These are phyloP conservation scores for Lepidium campestre DNA, from an alignment of 441 rosid species.

Conservation along the genomic window DNA sequence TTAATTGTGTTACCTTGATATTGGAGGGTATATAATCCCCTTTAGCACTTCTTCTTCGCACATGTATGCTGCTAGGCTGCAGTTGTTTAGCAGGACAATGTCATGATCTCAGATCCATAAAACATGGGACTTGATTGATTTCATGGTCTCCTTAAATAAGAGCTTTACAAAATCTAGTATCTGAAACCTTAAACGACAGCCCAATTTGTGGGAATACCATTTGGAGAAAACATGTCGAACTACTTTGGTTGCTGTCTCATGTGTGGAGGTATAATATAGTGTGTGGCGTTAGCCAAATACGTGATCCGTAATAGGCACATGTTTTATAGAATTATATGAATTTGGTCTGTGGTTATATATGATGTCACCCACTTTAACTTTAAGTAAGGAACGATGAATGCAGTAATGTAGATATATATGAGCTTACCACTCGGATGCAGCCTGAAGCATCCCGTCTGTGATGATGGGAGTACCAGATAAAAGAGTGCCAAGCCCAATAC, in stretches of 20 bases:
- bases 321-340: neutral
- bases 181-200: neutral
- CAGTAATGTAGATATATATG: neutral
- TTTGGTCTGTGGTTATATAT: neutral
- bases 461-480: slow-evolving; percentile 86
- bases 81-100: slow-evolving; percentile 14
- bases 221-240: neutral
- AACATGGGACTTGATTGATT: neutral
- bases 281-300: neutral
- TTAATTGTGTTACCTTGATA: slow-evolving; percentile 55
- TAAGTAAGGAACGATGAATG: neutral
- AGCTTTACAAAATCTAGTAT: neutral
- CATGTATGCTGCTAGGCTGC: slow-evolving; percentile 93
- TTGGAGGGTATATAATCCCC: slow-evolving; percentile 83
- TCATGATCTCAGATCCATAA: neutral
- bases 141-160: neutral
- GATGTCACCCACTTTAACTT: neutral
- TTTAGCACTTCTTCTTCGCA: slow-evolving; percentile 81
- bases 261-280: neutral
- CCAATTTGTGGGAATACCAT: neutral
- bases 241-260: neutral
- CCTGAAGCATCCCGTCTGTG: slow-evolving; percentile 99
- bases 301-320: neutral
- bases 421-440: slow-evolving; percentile 93
- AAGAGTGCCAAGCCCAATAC: slow-evolving; percentile 96